Base-by-base conservation (phyloP, 441 rosid species). In the Pelargonium fulgidum region DNA sequence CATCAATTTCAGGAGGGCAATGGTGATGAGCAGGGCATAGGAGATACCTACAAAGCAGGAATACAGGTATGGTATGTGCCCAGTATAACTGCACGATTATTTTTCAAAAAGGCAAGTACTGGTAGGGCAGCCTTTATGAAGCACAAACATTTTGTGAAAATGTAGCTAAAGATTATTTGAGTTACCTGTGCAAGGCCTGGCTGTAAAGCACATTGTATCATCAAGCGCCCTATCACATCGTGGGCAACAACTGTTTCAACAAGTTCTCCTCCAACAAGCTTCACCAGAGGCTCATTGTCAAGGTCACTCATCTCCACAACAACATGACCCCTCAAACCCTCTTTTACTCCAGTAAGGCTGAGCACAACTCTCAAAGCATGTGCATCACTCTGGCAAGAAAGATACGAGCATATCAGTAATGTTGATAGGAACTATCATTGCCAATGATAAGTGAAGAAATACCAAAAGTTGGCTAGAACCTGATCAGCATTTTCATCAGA, bases 251-350 rank as follows among this genome's bases (percentile, higher is more conserved):
- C 92, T 42, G 98, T 90, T 87, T 93, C 97, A 65, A 87, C 84
- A 39, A 84, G 89, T 54, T 89, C 97, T 75, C 97, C 98, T 75
- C 98, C 97, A 76, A 93, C 98, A 84, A 90, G 98, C 86, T 90
- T 93, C 74, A 92, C 97, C 69, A 92, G 80, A 67, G 96, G 98
- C 78, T 92, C 98, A 73, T 92, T 93, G 81, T 90, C 97, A 58
- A 93, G 82, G 81, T 93, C 98, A 80, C 96, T 86, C 91, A 93
- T 87, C 86, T 93, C 98, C 41, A 90, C 93, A 52, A 90, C 98
- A 75, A 93, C 92, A 81, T 92, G 98, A 11, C 97, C 92, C 50
- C 72, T 86, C 85, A 88, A 80, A 81, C 90, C 91, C 74, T 90
- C 91, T 71, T 79, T 90, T 6, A 93, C 98, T 77, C 97, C 96